Evolutionary conservation across 208 protist genomes (phyloP), one percentile per base, ranked within the genome.

Genomic region (Crithidia thermophila): DNA sequence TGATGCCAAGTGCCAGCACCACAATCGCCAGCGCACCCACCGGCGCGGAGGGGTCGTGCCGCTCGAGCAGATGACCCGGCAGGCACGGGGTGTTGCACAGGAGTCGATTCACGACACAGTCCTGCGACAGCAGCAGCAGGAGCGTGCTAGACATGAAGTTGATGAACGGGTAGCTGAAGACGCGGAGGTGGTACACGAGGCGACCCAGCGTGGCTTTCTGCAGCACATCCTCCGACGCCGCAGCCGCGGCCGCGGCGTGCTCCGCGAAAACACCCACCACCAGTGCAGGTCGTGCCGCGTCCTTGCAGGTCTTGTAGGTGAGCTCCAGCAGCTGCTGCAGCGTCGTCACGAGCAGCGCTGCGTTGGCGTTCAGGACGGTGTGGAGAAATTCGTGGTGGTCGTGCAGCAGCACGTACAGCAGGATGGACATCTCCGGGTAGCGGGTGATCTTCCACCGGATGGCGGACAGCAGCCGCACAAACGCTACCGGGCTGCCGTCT

Each of bases 61-160:
- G 68, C 36, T 75, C 80, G 16, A 78, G 46, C 45, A 59, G 58
- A 40, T 91, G 83, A 10, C 50, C 36, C 20, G 77, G 55, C 14
- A 58, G 52, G 39, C 77, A 56, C 18, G 71, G 31, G 2, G 75
- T 81, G 64, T 79, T 71, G 63, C 73, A 84, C 65, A 89, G 46
- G 31, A 81, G 50, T 36, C 74, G 74, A 45, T 87, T 88, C 13
- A 93, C 59, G 21, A 87, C 66, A 21, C 79, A 78, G 52, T 93
- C 80, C 60, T 95, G 84, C 18, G 90, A 93, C 25, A 87, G 51
- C 25, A 95, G 71, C 45, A 95, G 58, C 34, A 95, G 49, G n/a
- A 95, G 55, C 20, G 87, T 93, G 65, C 79, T 82, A 20, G 81
- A 80, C 82, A 95, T 91, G 59, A 90, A 93, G 57, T 78, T 81